phyloP scores from a whole-genome alignment of 352 stramenopile species.

The Phytophthora megakarya region DNA sequence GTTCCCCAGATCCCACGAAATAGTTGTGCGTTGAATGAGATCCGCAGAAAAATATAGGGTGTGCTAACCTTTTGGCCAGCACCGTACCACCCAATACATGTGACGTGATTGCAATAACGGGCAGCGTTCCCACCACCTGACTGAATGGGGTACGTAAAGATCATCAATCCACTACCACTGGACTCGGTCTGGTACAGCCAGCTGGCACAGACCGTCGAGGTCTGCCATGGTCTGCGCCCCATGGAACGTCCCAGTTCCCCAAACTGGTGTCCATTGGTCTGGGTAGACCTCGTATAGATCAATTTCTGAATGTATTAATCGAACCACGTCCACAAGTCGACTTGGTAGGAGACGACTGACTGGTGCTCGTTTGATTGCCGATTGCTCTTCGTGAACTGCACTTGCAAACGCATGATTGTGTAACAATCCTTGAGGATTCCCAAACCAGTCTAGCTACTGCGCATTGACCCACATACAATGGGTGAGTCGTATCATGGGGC shows the following conservation, averaged over 20 bases:
- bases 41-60: too few relatives aligned
- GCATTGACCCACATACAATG: background rate
- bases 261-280: background rate
- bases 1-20: too few relatives aligned
- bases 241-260: background rate
- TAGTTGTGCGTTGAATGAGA: too few relatives aligned
- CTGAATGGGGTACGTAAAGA: background rate
- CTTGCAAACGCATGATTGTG: background rate
- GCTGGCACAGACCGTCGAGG: background rate
- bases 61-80: too few relatives aligned
- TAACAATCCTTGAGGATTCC: background rate
- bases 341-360: background rate
- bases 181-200: background rate
- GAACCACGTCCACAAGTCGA: background rate
- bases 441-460: slow-evolving; percentile 3
- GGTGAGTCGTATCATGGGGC: background rate
- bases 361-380: background rate
- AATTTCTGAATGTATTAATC: background rate
- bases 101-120: background rate
- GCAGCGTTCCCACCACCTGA: background rate
- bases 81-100: slow-evolving; percentile 2
- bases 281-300: background rate
- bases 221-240: background rate
- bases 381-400: background rate
- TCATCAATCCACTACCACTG: background rate